Base-by-base conservation (phyloP, 257 asterid species). In the Solanum corneliomulleri region DNA sequence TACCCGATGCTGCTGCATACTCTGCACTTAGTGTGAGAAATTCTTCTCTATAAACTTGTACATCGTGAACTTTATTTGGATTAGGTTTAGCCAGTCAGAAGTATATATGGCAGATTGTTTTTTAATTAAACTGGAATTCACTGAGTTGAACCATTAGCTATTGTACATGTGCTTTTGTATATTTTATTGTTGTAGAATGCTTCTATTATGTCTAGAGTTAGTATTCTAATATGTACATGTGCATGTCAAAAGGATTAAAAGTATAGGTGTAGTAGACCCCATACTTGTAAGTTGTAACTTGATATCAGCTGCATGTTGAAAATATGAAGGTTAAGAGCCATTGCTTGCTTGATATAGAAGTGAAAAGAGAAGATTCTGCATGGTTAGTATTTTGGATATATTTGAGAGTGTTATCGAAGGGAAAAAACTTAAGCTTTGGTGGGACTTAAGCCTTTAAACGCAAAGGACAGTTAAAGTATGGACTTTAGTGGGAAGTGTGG, bases 1-100 rank as follows among this genome's bases (percentile, higher is more conserved):
- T 44, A 13, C 98, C 98, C 3, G 98, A 94, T 88, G 97, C 95
- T 83, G 77, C 87, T 7, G 94, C 94, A 3, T 97, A 91, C 90
- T 86, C 94, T 92, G 91, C 92, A 27, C 98, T 97, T 62, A 70
- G 44, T 31, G 77, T 70, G 77, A 70, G 77, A 70, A 70, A 70
- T 33, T 70, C 77, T 70, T 70, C 77, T 70, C 77, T 70, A 33
- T 70, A 23, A 70, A 70, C 44, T 70, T 70, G 77, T 16, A 71
- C 44, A 70, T 70, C 2, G 3, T 9, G 77, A 70, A 70, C 77
- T 70, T 70, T 10, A 31, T 70, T 25, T 25, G 21, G 35, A 66
- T 66, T 27, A 66, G 74, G 27, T 25, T 69, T 31, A 70, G 44
- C 77, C 39, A 70, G 77, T 70, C 42, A 35, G 11, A 69, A 35